phyloP scores from a whole-genome alignment of 2,329 filamentous ascomycete species.

The Neoscytalidium dimidiatum region DNA sequence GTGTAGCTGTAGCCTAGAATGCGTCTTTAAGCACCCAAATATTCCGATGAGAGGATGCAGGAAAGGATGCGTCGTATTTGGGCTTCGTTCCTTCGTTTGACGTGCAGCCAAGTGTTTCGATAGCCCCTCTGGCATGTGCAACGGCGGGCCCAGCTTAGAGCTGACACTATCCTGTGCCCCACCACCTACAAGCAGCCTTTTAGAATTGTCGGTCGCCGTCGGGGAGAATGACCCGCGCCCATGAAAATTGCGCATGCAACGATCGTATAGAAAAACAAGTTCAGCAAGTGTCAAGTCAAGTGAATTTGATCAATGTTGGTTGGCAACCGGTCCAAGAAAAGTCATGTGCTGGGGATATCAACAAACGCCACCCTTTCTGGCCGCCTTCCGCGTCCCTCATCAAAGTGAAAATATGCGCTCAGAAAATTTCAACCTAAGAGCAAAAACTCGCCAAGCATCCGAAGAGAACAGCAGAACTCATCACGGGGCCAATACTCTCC shows the following conservation, averaged over 20 bases:
- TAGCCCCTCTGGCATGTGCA: background rate
- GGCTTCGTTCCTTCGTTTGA: background rate
- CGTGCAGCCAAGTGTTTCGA: background rate
- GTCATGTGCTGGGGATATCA: slow-evolving; percentile 7
- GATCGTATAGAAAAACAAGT: background rate
- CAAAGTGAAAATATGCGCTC: background rate
- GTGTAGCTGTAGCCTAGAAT: background rate
- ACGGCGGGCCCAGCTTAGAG: background rate
- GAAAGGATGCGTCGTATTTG: background rate
- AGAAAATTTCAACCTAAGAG: background rate
- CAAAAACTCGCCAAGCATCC: background rate
- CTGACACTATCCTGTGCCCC: background rate
- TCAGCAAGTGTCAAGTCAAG: background rate
- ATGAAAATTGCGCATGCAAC: background rate
- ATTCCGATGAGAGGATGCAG: slow-evolving; percentile 3
- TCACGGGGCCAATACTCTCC: background rate
- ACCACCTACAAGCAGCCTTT: background rate
- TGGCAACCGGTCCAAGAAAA: background rate
- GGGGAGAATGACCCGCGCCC: background rate
- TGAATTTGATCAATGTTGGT: background rate
- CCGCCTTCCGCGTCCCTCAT: background rate
- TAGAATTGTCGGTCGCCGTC: background rate
- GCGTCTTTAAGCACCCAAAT: background rate
- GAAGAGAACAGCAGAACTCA: background rate
- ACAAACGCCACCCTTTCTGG: background rate